Evolutionary conservation across 1,139 yeast species (phyloP), one percentile per base, ranked within the genome.

Genomic region (Yamadazyma mexicana): DNA sequence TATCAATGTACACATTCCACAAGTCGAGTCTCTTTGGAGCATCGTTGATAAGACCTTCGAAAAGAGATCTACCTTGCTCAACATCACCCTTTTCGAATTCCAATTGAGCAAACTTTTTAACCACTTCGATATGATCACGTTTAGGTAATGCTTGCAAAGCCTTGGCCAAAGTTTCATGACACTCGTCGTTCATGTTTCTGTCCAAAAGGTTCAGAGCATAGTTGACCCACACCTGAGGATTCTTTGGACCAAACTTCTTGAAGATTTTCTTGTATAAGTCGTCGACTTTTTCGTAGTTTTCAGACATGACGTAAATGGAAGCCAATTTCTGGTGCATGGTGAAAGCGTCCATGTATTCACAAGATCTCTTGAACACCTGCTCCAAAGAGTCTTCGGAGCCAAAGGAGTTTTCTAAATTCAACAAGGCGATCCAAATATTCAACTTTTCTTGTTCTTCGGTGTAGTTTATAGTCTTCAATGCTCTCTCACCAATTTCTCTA

Each of bases 1-100:
- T 95, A 62, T 92, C 98, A 49, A 91, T 77, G 62, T 89, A 89
- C 33, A 91, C 94, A 58, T 86, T 89, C 98, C 98, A 92, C 50
- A 92, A 66, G 62, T 92, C 98, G 44, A 87, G 79, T 64, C 95
- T 80, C 71, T 88, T 88, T 44, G 97, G 95, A 37, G 87, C 94
- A 57, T 89, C 94, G 25, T 94, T 79, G 42, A 92, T 66, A 47
- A 92, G 77, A 38, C 97, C 98, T 69, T 92, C 98, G 56, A 91
- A 88, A 51, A 92, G 73, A 1, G 97, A 87, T 62, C 98, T 81
- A 40, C 95, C 98, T 61, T 92, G 94, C 64, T 92, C 98, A 9
- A 87, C 70, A 50, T 88, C 96, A 50, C 98, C 98, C 58, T 83
- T 80, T 49, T 75, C 61, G 59, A 83, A 92, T 64, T 92, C 98